phyloP scores from a whole-genome alignment of 352 stramenopile genomes.

The Globisporangium middletonii region DNA sequence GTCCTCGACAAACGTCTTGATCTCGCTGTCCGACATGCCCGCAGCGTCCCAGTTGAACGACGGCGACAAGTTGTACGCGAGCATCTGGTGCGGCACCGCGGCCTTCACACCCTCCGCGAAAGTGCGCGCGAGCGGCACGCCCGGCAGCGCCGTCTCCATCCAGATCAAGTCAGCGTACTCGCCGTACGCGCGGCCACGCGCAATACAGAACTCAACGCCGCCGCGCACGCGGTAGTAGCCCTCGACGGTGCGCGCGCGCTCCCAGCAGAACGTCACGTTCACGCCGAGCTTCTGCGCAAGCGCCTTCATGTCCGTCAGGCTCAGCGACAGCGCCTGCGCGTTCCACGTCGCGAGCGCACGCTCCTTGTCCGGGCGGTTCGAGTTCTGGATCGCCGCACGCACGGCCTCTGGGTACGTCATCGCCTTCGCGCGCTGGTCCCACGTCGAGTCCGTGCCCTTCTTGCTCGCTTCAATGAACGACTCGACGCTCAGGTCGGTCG shows the following conservation, averaged over 20 bases:
- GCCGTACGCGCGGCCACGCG: conserved; percentile 92
- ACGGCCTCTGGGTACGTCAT: conserved; percentile 97
- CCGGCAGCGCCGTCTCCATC: conserved; percentile 97
- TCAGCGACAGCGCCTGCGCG: conserved; percentile 67
- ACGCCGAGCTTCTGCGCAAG: conserved; percentile 76
- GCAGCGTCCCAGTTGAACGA: conserved; percentile 99
- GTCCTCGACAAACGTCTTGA: conserved; percentile 94
- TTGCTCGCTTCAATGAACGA: conserved; percentile 75
- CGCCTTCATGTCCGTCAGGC: conserved; percentile 67
- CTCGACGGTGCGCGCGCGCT: conserved; percentile 93
- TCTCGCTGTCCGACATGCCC: conserved; percentile 93
- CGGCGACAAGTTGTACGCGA: conserved; percentile 98
- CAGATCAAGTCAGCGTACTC: conserved; percentile 96
- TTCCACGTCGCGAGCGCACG: conserved; percentile 77
- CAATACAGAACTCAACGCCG: conserved; percentile 97
- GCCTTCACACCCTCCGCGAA: conserved; percentile 93
- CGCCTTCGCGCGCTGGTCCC: conserved; percentile 89
- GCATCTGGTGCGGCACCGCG: conserved; percentile 93
- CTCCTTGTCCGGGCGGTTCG: conserved; percentile 47
- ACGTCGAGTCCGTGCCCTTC: conserved; percentile 66
- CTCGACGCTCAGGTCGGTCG: conserved; percentile 88
- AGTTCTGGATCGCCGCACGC: conserved; percentile 63
- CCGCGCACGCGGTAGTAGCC: conserved; percentile 96
- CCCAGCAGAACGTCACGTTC: conserved; percentile 93
- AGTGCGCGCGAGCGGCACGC: conserved; percentile 90